Evolutionary conservation across 768 basidiomycete genomes (phyloP), one percentile per base, ranked within the genome.

Genomic region (Leccinum subtestaceum): DNA sequence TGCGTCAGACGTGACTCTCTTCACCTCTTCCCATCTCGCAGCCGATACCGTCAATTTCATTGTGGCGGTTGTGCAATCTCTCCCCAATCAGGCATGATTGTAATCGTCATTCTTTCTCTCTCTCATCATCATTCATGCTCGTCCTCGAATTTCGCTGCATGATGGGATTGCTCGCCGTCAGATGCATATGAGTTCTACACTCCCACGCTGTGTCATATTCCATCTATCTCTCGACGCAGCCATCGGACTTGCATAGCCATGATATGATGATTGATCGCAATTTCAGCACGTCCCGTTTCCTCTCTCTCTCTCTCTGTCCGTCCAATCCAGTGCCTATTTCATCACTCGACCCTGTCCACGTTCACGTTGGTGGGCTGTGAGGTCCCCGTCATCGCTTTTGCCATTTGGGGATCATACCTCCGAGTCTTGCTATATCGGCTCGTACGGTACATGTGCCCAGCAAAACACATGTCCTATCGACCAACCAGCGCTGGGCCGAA

Each of bases 311-410:
- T 29, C 34, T 29, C 2, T 45, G 21, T 29, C 1, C 32, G 31
- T 27, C 25, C 48, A 17, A 29, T 11, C 46, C 46, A 47, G 46
- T 47, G 46, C 46, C 23, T 45, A 45, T 45, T 38, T 53, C 54
- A 31, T 45, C 46, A 49, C 46, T 56, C 51, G 47, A 57, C 56
- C 64, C 56, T 56, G 46, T n/a, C 11, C 38, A 32, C 32, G 55
- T 47, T 34, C 58, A 62, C 52, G 32, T 52, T 57, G 38, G 32
- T 19, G 25, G n/a, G 34, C 31, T 27, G 27, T 31, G 55, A 66
- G 66, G 68, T 67, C 67, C 58, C 66, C 67, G 67, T 68, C 56
- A 45, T 52, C 17, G 36, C 34, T 49, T 63, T 65, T 58, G 23
- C 66, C 67, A 50, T 60, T 65, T 55, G 31, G 40, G 59, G 66